Percentiles rank a stretch among this genome's conserved stretches.
Conservation (phyloP, 345 rosid genomes). For the Fremontodendron californicum region DNA sequence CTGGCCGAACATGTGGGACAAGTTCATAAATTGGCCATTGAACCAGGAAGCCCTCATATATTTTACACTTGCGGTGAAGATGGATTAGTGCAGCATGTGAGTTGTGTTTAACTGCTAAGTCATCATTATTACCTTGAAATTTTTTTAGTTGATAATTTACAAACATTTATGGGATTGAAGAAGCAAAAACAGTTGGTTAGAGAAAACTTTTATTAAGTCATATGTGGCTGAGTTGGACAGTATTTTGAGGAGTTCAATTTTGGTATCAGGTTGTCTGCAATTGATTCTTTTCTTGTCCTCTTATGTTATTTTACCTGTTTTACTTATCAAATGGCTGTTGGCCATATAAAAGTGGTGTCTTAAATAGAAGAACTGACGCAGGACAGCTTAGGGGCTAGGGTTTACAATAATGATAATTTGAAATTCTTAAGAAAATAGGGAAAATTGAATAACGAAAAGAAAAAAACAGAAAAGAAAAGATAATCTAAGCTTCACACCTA, state of each 20-base stretch:
- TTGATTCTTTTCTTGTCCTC: neutral
- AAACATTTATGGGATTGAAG: slow-evolving; percentile 2
- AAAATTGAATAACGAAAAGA: too few relatives aligned
- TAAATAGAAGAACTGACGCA: neutral
- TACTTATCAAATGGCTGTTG: too few relatives aligned
- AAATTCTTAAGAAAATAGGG: too few relatives aligned
- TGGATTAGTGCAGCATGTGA: slow-evolving; percentile 5
- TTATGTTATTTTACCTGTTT: neutral
- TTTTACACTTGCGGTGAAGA: slow-evolving; percentile 1
- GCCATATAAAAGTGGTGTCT: neutral
- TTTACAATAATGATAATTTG: too few relatives aligned
- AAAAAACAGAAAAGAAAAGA: too few relatives aligned
- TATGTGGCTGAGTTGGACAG: neutral
- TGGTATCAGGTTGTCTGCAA: neutral
- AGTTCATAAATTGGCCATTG: slow-evolving; percentile 3
- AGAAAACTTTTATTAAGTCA: neutral
- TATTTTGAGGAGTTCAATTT: neutral
- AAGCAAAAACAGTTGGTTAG: neutral
- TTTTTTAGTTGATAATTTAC: neutral
- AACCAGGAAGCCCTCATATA: slow-evolving; percentile 4
- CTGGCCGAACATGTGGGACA: neutral
- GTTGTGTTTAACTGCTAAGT: neutral
- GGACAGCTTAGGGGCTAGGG: too few relatives aligned
- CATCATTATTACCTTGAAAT: neutral
- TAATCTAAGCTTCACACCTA: too few relatives aligned